These are phyloP conservation scores for Sonneratia caseolaris DNA, from an alignment of 345 rosid genomes.

Conservation along the genomic window DNA sequence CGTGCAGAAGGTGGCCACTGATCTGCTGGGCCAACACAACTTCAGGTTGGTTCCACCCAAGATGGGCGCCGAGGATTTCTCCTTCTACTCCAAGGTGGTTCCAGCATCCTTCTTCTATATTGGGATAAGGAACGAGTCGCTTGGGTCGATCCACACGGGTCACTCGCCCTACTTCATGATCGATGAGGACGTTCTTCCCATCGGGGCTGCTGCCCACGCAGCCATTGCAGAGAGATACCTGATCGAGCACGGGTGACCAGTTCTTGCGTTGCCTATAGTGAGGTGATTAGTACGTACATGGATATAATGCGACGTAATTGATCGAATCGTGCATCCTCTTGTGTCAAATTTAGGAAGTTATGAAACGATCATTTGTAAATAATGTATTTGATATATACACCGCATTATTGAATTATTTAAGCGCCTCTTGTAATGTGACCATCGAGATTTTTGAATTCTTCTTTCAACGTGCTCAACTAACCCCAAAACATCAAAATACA, in stretches of 20 bases:
- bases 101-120: constrained; percentile 75
- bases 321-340: no score
- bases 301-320: no score
- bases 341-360: no score
- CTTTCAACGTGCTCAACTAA: no score
- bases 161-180: constrained; percentile 83
- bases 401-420: no score
- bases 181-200: constrained; percentile 74
- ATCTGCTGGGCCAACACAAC: constrained; percentile 44
- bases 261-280: no score
- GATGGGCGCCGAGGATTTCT: constrained; percentile 95
- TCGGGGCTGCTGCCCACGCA: constrained; percentile 77
- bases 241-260: constrained; percentile 22
- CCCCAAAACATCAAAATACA: no score
- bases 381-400: no score
- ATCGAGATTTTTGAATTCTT: no score
- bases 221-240: constrained; percentile 78
- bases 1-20: constrained; percentile 53
- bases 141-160: constrained; percentile 57
- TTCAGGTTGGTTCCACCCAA: constrained; percentile 55
- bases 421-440: no score
- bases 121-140: constrained; percentile 66
- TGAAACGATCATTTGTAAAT: no score
- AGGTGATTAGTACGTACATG: no score
- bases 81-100: constrained; percentile 58